Base-by-base conservation (phyloP, 2,329 filamentous ascomycete genomes). In the Fusarium scirpi region DNA sequence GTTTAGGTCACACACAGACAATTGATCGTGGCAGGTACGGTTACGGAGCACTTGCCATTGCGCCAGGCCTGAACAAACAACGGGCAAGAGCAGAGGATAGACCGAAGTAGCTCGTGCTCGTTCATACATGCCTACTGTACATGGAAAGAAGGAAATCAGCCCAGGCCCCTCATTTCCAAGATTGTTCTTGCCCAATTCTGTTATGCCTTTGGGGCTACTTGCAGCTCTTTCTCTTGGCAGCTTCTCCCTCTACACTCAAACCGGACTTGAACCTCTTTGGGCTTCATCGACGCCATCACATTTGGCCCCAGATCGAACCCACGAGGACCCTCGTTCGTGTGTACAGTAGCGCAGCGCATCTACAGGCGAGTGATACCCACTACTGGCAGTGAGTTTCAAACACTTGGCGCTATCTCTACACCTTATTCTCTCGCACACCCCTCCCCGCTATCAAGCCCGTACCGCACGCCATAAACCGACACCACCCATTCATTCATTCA, bases 381-480 rank as follows among this genome's bases (percentile, higher is more conserved):
- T 53, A 16, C 49, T 45, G 58, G 62, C 38, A 49, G 67, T 64
- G 54, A 45, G 49, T 51, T 71, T 70, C 54, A 47, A 65, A 48
- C 47, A 51, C 58, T 43, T 48, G 25, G 54, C 58, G 53, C 61
- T 74, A 74, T 70, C 48, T 58, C 45, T 52, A 74, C 72, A 72
- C 72, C 72, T 60, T 24, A 16, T 22, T 48, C 34, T 48, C 25
- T 47, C 34, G 25, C 43, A 62, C 65, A 54, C 69, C 68, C 69
- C 69, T 64, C 69, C 57, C 58, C 57, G 52, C 69, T 69, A 70
- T 65, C 67, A 62, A 69, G 59, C 52, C 64, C 24, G 18, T 65
- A 65, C 68, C 68, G 64, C 68, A 71, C 55, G 64, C 68, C 72
- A 73, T 74, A 70, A 69, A 73, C 71, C 69, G 72, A 65, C 65